Base-by-base conservation (phyloP, 2,329 filamentous ascomycete genomes). In the Pyrenophora graminea region DNA sequence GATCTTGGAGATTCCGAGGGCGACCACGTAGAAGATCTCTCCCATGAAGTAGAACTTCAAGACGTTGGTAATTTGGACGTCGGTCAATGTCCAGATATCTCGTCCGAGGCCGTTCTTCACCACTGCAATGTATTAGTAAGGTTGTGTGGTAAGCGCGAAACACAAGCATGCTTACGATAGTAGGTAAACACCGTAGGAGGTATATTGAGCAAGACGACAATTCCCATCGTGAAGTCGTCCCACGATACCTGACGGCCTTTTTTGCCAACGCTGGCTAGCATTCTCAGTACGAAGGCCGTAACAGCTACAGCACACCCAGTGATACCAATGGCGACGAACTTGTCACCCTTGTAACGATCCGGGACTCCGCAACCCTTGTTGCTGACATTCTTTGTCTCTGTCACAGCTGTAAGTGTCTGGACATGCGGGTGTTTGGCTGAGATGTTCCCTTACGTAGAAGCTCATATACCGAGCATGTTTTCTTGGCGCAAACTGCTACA, bases 81-180 rank as follows among this genome's bases (percentile, higher is more conserved):
- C 57, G 0, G 68, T 54, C 13, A 83, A 50, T 0, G 78, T 80
- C 80, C 80, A 83, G 18, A 82, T 73, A 44, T 83, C 80, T n/a
- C 66, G 72, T 3, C 80, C 79, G 7, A 82, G 63, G 0, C 80
- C 81, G 43, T 62, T 62, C 3, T 59, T 25, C 0, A 51, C 46
- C 46, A 64, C 60, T 64, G 8, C 19, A 30, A 13, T 30, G 13
- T 18, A 36, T 51, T n/a, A 51, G 48, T 30, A 30, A 51, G 5
- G 13, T 37, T 23, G 4, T 15, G 23, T 17, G 5, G 9, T 10
- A 7, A 2, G 8, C 23, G 19, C 6, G 8, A 15, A 6, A n/a
- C 6, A 3, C 5, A 7, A 12, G 10, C 27, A 13, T 21, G 18
- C 46, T 45, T 50, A 53, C 51, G 23, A 13, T 38, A 34, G 10